A percentile compares a stretch with the other conserved stretches of the same genome.
These are phyloP conservation scores for Grifola frondosa DNA, from an alignment of 1,284 basidiomycete genomes.

Conservation along the genomic window DNA sequence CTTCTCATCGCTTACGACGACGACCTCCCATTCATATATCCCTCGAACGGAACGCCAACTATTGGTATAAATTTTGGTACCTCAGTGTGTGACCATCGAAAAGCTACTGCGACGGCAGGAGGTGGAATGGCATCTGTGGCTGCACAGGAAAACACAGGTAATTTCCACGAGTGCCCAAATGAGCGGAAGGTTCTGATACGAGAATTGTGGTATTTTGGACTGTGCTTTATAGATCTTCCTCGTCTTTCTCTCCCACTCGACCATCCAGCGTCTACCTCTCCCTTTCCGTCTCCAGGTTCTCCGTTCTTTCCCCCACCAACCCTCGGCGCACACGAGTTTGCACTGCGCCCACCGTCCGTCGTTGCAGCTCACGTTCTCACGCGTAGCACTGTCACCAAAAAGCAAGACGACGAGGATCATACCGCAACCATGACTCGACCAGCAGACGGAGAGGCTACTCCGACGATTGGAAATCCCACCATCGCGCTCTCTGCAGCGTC, in stretches of 20 bases:
- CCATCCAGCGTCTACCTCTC: slow-evolving; percentile 47
- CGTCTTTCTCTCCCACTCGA: slow-evolving; percentile 48
- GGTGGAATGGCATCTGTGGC: slow-evolving; percentile 18
- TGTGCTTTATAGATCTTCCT: slow-evolving; percentile 26
- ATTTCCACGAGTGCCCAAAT: slow-evolving; percentile 6
- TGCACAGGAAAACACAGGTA: slow-evolving; percentile 17
- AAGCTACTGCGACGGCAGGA: no score
- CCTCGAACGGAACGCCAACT: slow-evolving; percentile 6
- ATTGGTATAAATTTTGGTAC: no score
- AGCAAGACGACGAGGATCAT: slow-evolving; percentile 19
- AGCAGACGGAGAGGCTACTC: slow-evolving; percentile 25
- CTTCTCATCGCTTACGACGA: slow-evolving; percentile 23
- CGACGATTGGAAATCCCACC: slow-evolving; percentile 18
- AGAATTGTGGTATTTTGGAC: no score
- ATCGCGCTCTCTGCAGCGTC: slow-evolving; percentile 14
- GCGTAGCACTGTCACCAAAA: slow-evolving; percentile 26
- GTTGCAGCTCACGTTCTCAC: slow-evolving; percentile 25
- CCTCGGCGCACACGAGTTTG: slow-evolving; percentile 65
- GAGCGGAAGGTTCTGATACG: slow-evolving; percentile 10
- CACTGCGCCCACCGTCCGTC: slow-evolving; percentile 42
- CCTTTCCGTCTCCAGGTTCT: slow-evolving; percentile 68
- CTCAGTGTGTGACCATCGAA: no score
- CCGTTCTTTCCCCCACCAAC: slow-evolving; percentile 66
- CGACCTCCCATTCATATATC: slow-evolving; percentile 6
- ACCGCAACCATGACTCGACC: slow-evolving; percentile 10